Percentiles rank a stretch among this genome's conserved stretches.
phyloP scores from a whole-genome alignment of 148 eudicot species.

The Fagopyrum homotropicum region DNA sequence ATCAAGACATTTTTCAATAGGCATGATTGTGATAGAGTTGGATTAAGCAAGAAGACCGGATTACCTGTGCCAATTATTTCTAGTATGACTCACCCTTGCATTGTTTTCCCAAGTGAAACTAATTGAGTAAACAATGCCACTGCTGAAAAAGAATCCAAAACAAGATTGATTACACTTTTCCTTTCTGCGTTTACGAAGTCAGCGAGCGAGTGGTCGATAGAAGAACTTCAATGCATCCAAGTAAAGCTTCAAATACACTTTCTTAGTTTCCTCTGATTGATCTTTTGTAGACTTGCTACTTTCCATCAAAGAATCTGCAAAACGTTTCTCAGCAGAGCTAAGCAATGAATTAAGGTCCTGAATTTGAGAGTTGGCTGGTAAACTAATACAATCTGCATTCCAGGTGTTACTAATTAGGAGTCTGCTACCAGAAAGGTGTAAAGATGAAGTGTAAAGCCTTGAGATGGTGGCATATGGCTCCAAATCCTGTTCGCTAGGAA shows the following conservation, averaged over 20 bases:
- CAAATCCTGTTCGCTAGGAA: no score
- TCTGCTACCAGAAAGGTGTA: constrained; percentile 32
- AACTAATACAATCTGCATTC: constrained; percentile 18
- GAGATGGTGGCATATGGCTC: no score
- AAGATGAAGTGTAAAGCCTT: no score
- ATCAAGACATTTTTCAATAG: no score
- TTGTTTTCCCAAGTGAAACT: no score
- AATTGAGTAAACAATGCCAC: no score
- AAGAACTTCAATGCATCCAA: constrained; percentile 65
- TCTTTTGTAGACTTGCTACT: constrained; percentile 12
- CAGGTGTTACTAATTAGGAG: constrained; percentile 18
- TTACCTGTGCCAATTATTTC: no score
- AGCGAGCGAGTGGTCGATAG: constrained; percentile 69
- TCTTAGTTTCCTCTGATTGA: constrained; percentile 16
- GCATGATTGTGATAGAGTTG: no score
- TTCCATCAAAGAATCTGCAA: constrained; percentile 12
- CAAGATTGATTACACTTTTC: constrained; percentile 41
- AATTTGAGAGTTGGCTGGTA: constrained; percentile 21
- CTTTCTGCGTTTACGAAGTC: constrained; percentile 47
- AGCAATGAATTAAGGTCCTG: constrained; percentile 30
- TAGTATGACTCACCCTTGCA: no score
- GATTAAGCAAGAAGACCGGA: no score
- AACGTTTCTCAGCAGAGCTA: constrained; percentile 21
- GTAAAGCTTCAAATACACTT: constrained; percentile 26
- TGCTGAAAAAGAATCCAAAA: constrained; percentile 21